These are phyloP conservation scores for Eleusine coracana DNA, from an alignment of 176 grass and related monocot species.

Conservation along the genomic window DNA sequence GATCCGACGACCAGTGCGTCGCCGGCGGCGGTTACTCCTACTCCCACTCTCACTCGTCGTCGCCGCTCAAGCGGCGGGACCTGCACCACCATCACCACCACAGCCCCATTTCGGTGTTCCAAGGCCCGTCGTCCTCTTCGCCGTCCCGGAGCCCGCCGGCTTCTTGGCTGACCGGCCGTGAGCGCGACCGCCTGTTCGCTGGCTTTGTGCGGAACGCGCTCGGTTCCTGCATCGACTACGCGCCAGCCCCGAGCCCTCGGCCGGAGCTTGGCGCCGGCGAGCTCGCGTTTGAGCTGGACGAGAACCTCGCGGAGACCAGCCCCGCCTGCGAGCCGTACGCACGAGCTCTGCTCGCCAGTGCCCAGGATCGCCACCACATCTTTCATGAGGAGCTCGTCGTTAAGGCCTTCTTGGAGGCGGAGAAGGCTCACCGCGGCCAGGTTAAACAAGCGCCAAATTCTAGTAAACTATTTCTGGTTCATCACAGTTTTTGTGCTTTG, in stretches of 20 bases:
- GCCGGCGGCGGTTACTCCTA: conserved; percentile 21
- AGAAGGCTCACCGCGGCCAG: conserved; percentile 87
- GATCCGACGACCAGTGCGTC: conserved; percentile 60
- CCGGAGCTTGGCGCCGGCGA: conserved; percentile 48
- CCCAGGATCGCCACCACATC: conserved; percentile 82
- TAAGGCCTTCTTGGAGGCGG: conserved; percentile 88
- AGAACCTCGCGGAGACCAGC: conserved; percentile 42
- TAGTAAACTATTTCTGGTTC: not conserved
- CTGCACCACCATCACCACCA: conserved; percentile 63
- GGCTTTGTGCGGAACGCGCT: conserved; percentile 67
- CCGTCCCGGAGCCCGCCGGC: conserved; percentile 56
- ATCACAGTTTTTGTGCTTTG: conserved; percentile 1
- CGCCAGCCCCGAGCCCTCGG: conserved; percentile 45
- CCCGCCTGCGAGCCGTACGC: conserved; percentile 64
- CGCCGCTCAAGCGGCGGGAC: conserved; percentile 70
- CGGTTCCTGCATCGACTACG: conserved; percentile 65
- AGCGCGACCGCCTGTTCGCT: conserved; percentile 61
- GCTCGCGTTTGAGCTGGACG: conserved; percentile 69
- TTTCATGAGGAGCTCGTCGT: conserved; percentile 90
- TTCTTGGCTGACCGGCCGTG: conserved; percentile 47
- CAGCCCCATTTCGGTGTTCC: conserved; percentile 71
- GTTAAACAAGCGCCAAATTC: conserved; percentile 37
- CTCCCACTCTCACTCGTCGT: conserved; percentile 50
- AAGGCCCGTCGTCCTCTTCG: conserved; percentile 55
- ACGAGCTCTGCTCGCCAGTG: conserved; percentile 62